Evolutionary conservation across 345 rosid genomes (phyloP), one percentile per base, ranked within the genome.

Genomic region (Dipteronia dyeriana): DNA sequence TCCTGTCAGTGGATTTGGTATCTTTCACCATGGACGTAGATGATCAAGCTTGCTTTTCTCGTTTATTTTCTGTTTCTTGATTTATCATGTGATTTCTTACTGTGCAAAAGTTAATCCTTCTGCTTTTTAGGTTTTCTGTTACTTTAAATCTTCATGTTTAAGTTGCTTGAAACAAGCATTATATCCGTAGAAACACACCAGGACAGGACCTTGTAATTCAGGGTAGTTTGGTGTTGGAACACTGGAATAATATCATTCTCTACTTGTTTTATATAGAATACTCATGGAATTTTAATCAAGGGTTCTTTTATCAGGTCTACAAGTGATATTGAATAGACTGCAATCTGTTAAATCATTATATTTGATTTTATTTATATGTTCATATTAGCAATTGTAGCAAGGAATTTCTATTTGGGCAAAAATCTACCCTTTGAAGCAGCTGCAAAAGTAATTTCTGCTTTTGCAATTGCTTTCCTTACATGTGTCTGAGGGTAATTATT

Each of bases 401-500:
- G 38, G 38, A 34, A 34, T 34, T 34, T 34, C 38, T 34, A 34
- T 34, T 34, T 34, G 38, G 38, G 38, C 38, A 34, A 34, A 34
- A 34, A 34, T 34, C 38, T 34, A 34, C 38, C 38, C 38, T 34
- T 34, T 34, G 38, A 34, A 34, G 6, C 38, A 4, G 38, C 38
- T 34, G 38, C 38, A 34, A 34, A 34, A 34, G 38, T 34, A 3
- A 41, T 41, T 41, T 41, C 45, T 7, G 45, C 10, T 41, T 34
- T 5, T 34, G 38, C 11, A 7, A 41, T 41, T 41, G 9, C 9
- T 34, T 4, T 4, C 38, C 38, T 86, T 77, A 22, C 74, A 22
- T 79, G 57, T 73, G 57, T 73, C 60, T 62, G 62, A 64, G 64
- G 57, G 26, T 45, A 25, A 65, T 76, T 4, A 29, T 53, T 81